Conservation (phyloP, 306 rosid genomes). For the Gastrolobium bilobum region DNA sequence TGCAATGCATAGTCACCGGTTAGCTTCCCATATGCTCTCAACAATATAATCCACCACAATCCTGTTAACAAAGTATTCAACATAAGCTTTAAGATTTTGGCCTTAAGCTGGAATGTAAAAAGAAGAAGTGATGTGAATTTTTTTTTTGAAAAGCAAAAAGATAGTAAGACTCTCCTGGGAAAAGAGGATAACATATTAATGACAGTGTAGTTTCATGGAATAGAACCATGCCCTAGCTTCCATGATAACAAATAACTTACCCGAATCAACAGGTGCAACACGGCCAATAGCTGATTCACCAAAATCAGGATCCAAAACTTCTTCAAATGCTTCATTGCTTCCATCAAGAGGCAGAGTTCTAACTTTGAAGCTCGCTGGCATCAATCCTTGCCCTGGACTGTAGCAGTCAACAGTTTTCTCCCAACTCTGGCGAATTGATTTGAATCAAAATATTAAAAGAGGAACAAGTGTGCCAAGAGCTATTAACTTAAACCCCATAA, state of each 20-base stretch:
- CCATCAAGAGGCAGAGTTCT: slow-evolving; percentile 76
- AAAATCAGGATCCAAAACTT: slow-evolving; percentile 90
- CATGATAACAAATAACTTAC: slow-evolving; percentile 50
- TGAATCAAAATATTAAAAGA: slow-evolving; percentile 20
- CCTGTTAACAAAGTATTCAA: slow-evolving; percentile 58
- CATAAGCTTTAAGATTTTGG: slow-evolving; percentile 27
- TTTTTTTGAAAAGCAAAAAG: background rate
- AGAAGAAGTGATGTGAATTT: background rate
- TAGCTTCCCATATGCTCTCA: slow-evolving; percentile 96
- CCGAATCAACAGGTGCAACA: slow-evolving; percentile 95
- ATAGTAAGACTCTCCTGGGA: background rate
- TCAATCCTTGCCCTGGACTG: slow-evolving; percentile 94
- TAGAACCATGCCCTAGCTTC: slow-evolving; percentile 1
- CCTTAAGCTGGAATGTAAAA: slow-evolving; percentile 7
- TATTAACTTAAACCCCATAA: slow-evolving; percentile 24
- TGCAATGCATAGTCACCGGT: slow-evolving; percentile 86
- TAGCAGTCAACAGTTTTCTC: slow-evolving; percentile 93
- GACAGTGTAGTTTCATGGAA: slow-evolving; percentile 9
- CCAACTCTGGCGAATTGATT: slow-evolving; percentile 72
- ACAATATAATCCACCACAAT: slow-evolving; percentile 92
- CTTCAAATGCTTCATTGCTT: slow-evolving; percentile 77
- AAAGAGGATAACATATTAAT: slow-evolving; percentile 13
- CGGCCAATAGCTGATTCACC: slow-evolving; percentile 99
- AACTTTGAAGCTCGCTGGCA: slow-evolving; percentile 97
- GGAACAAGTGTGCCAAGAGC: slow-evolving; percentile 27